Conservation (phyloP, 257 asterid genomes). For the Sherardia arvensis region DNA sequence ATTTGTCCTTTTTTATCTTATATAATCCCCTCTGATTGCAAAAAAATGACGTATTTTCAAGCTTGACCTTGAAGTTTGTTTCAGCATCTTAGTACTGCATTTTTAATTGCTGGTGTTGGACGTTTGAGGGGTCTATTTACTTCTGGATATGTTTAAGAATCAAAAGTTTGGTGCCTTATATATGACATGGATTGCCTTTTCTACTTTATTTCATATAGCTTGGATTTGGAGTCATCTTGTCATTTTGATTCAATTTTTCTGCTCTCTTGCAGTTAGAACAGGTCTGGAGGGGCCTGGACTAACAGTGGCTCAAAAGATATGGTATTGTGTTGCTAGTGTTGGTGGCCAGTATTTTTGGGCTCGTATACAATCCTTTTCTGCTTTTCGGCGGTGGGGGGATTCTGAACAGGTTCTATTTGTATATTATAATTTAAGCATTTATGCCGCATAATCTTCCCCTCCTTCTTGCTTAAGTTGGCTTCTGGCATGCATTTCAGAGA, state of each 20-base stretch:
- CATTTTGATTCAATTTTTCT: background rate
- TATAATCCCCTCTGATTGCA: background rate
- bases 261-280: slow-evolving; percentile 49
- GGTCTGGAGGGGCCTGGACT: slow-evolving; percentile 87
- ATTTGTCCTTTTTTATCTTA: background rate
- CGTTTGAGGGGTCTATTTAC: background rate
- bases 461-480: background rate
- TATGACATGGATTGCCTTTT: background rate
- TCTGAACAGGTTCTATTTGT: slow-evolving; percentile 63
- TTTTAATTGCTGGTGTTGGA: background rate
- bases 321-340: slow-evolving; percentile 87
- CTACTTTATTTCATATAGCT: background rate
- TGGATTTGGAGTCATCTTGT: background rate
- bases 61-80: background rate
- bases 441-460: background rate
- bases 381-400: slow-evolving; percentile 96
- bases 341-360: slow-evolving; percentile 96
- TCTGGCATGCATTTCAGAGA: slow-evolving; percentile 35
- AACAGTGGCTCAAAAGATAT: slow-evolving; percentile 78
- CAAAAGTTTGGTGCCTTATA: background rate
- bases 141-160: background rate
- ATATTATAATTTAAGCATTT: background rate
- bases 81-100: background rate
- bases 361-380: slow-evolving; percentile 83
- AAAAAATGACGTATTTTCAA: background rate